phyloP scores from a whole-genome alignment of 2,329 filamentous ascomycete species.

The Fusarium robinianum region DNA sequence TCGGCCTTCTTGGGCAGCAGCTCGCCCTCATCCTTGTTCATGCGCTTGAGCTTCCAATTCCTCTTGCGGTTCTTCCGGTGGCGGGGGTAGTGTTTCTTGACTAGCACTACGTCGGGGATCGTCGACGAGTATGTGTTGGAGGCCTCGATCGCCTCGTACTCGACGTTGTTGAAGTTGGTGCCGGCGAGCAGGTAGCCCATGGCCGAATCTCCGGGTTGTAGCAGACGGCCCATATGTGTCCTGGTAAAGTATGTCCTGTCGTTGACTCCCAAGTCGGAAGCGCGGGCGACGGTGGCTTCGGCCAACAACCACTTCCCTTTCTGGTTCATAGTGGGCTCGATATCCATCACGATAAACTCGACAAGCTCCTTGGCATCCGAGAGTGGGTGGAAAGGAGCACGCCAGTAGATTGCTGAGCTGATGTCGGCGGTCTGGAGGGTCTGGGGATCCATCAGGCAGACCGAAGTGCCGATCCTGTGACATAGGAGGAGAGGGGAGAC shows the following conservation, averaged over 20 bases:
- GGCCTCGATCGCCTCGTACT: conserved; percentile 81
- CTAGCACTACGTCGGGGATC: conserved; percentile 89
- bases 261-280: conserved; percentile 83
- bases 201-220: conserved; percentile 88
- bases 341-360: conserved; percentile 94
- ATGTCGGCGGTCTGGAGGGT: conserved; percentile 92
- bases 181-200: conserved; percentile 93
- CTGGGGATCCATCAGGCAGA: conserved; percentile 87
- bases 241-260: conserved; percentile 87
- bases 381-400: conserved; percentile 80
- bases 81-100: conserved; percentile 95
- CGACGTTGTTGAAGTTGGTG: conserved; percentile 88
- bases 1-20: conserved; percentile 85
- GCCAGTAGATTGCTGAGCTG: conserved; percentile 83
- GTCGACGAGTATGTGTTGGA: conserved; percentile 75
- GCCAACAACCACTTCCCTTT: conserved; percentile 84
- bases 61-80: conserved; percentile 80
- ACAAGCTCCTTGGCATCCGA: conserved; percentile 83
- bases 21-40: conserved; percentile 88
- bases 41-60: conserved; percentile 94
- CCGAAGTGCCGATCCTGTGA: conserved; percentile 82
- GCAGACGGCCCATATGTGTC: conserved; percentile 83
- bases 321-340: conserved; percentile 74
- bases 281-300: conserved; percentile 85
- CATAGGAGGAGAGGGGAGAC: conserved; percentile 86